phyloP scores from a whole-genome alignment of 371 early-diverging fungal species.

The Thermomucor indicae-seudaticae region DNA sequence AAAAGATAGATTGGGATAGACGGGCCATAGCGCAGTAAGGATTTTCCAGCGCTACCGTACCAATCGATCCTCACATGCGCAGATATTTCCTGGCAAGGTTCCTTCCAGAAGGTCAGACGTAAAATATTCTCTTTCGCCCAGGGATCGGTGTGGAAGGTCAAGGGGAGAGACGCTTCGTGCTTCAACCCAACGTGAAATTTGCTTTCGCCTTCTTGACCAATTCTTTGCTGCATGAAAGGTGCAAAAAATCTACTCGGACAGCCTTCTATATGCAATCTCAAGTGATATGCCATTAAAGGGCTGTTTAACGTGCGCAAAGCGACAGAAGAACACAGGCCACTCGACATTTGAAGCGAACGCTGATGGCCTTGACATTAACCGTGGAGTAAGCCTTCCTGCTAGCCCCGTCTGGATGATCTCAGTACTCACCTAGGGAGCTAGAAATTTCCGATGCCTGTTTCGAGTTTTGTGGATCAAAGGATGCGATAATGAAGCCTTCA shows the following conservation, averaged over 20 bases:
- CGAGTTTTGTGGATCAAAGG: no score
- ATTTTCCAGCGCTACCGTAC: constrained; percentile 70
- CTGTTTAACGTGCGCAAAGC: no score
- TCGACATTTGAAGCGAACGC: no score
- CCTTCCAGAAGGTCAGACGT: constrained; percentile 57
- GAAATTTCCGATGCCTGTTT: not conserved
- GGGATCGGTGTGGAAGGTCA: constrained; percentile 25
- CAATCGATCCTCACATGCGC: constrained; percentile 57
- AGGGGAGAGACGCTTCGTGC: constrained; percentile 1
- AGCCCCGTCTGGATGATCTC: not conserved
- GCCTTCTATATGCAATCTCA: constrained; percentile 18
- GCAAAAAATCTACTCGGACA: constrained; percentile 33
- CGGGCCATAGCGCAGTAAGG: constrained; percentile 60
- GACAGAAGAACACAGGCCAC: no score
- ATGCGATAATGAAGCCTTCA: constrained; percentile 2
- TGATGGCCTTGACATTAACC: constrained; percentile 51
- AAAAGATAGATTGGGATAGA: constrained; percentile 29
- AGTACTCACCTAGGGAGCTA: not conserved
- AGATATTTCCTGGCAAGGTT: constrained; percentile 34
- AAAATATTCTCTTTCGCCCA: constrained; percentile 23
- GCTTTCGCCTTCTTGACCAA: constrained; percentile 51
- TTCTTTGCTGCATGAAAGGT: constrained; percentile 63
- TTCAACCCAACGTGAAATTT: constrained; percentile 6
- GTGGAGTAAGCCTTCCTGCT: constrained; percentile 19
- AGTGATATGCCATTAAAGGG: constrained; percentile 53